Conservation (phyloP, 495 filamentous ascomycete species). For the Penicillium subrubescens region DNA sequence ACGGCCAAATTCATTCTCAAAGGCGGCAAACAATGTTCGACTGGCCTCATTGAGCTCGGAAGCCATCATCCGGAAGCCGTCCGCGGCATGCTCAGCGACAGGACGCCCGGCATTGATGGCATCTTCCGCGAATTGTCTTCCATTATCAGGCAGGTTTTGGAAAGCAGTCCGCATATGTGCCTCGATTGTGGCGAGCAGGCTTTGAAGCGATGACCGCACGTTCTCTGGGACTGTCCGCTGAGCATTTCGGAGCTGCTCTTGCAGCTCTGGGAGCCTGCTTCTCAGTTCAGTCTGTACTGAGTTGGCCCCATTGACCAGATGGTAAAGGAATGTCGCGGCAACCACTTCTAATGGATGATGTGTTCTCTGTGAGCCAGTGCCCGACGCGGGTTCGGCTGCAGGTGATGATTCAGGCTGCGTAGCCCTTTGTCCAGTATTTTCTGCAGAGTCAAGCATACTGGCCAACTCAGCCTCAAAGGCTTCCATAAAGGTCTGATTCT, state of each 20-base stretch:
- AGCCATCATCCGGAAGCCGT: conserved; percentile 47
- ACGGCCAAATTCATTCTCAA: conserved; percentile 43
- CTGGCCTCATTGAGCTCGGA: conserved; percentile 49
- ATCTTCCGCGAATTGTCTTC: conserved; percentile 38
- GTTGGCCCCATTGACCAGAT: conserved; percentile 39
- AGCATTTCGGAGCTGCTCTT: conserved; percentile 42
- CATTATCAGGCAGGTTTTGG: conserved; percentile 45
- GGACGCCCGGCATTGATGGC: conserved; percentile 42
- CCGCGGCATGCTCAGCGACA: conserved; percentile 43
- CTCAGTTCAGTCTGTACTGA: conserved; percentile 40
- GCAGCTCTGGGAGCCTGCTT: conserved; percentile 42
- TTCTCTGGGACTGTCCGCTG: conserved; percentile 45
- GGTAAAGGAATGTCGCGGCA: conserved; percentile 33
- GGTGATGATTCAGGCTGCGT: conserved; percentile 18
- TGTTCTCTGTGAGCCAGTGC: conserved; percentile 18
- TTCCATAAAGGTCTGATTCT: conserved; percentile 43
- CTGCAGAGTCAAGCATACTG: conserved; percentile 37
- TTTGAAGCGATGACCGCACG: conserved; percentile 41
- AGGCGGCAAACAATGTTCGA: conserved; percentile 42
- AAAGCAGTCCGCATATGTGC: conserved; percentile 42
- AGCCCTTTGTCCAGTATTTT: conserved; percentile 19
- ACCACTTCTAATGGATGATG: conserved; percentile 34
- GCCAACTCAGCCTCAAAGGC: conserved; percentile 57
- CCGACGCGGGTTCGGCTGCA: conserved; percentile 13
- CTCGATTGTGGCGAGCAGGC: conserved; percentile 45